Base-by-base conservation (phyloP, 2,329 filamentous ascomycete species). In the Alternaria arborescens region DNA sequence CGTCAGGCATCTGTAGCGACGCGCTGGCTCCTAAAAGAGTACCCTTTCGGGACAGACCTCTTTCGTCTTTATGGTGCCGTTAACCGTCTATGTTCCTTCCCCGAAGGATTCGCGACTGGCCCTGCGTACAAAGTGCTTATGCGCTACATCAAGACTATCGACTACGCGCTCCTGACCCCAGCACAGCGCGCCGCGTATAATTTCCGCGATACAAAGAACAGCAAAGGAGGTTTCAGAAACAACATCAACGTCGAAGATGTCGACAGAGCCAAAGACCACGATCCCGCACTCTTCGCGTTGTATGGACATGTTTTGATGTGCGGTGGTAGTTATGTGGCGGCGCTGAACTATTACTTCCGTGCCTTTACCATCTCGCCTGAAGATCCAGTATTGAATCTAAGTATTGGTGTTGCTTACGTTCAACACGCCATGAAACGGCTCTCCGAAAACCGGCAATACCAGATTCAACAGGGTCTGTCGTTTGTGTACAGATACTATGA, bases 301-400 rank as follows among this genome's bases (percentile, higher is more conserved):
- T 98, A 97, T 74, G 95, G 92, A 0, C 92, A 98, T 74, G 93
- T 97, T 61, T 84, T 97, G 5, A 93, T 93, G 70, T 90, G 89
- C 0, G 93, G 92, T 3, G 92, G 90, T 51, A 93, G 90, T 68
- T 97, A 95, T 79, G 88, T 89, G 14, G 92, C 91, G 70, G 92
- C 95, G 0, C 81, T 98, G 34, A 94, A 91, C 69, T 98, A 97
- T 81, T 97, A 97, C 73, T 88, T 94, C 71, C 81, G 84, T 34
- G 83, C 82, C 8, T 78, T 80, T 56, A 87, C 91, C 1, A 80
- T 97, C 2, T 89, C 93, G 66, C 90, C 91, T 0, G 79, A 85
- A 8, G 96, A 97, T 71, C 86, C 90, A 0, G 88, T 92, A 70
- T 86, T 97, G 65, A 90, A 93, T 64, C 85, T 99, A 11, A 91